Evolutionary conservation across 495 filamentous ascomycete species (phyloP).

Genomic region (Parachaetomium inaequale): DNA sequence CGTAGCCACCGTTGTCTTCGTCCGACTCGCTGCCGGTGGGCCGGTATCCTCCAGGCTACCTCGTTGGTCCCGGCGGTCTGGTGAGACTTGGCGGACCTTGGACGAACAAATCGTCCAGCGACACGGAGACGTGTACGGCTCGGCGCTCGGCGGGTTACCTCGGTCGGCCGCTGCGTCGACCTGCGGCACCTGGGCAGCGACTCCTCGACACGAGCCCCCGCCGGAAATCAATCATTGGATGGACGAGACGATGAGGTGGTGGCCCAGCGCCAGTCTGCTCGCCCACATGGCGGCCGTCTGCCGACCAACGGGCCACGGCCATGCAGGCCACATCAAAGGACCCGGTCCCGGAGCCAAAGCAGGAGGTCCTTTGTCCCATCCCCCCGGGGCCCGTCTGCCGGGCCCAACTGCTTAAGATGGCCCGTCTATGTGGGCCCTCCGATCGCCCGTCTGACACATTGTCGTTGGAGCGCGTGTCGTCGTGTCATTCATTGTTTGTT

Average conservation of each 20-base stretch:
- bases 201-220: background rate
- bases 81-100: background rate
- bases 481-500: background rate
- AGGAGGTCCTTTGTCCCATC: background rate
- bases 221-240: conserved; percentile 5
- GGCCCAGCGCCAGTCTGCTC: background rate
- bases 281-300: background rate
- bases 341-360: background rate
- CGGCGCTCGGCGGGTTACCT: background rate
- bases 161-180: background rate
- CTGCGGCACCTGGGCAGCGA: background rate
- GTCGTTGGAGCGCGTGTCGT: background rate
- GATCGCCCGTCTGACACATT: background rate
- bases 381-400: background rate
- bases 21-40: background rate
- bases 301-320: background rate
- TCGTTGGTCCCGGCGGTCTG: background rate
- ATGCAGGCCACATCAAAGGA: conserved; percentile 2
- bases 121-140: background rate
- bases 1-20: too few species aligned
- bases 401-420: background rate
- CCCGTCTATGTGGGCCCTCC: background rate
- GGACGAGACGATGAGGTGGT: background rate
- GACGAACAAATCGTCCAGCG: background rate
- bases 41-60: background rate